phyloP scores from a whole-genome alignment of 257 asterid species.

The Primulina huaijiensis region DNA sequence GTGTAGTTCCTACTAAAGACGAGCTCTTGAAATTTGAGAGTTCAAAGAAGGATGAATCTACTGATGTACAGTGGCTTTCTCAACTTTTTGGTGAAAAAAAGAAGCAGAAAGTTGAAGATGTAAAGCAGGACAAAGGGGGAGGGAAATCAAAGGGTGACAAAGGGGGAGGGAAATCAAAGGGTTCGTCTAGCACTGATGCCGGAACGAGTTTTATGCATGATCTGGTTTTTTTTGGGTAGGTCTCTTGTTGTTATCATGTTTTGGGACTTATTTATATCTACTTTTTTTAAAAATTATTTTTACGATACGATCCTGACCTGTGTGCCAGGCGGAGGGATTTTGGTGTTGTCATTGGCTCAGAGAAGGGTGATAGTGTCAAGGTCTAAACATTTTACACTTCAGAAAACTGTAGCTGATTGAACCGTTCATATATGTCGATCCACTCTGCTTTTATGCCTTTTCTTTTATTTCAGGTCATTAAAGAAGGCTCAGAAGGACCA shows the following conservation, averaged over 20 bases:
- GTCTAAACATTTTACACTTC: constrained; percentile 34
- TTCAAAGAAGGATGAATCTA: constrained; percentile 54
- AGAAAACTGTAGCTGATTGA: neutral
- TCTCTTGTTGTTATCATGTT: constrained; percentile 19
- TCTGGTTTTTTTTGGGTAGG: constrained; percentile 87
- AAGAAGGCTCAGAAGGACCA: constrained; percentile 75
- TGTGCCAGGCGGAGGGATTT: constrained; percentile 79
- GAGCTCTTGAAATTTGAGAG: constrained; percentile 96
- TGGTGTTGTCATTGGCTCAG: constrained; percentile 81
- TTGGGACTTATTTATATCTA: constrained; percentile 15
- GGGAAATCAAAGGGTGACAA: constrained; percentile 66
- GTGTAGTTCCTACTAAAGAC: constrained; percentile 72
- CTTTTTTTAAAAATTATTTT: constrained; percentile 21
- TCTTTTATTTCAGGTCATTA: constrained; percentile 53
- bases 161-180: constrained; percentile 60
- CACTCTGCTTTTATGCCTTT: neutral
- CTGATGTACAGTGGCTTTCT: constrained; percentile 75
- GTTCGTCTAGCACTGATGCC: constrained; percentile 51
- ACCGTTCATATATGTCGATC: neutral
- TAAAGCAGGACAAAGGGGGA: constrained; percentile 41
- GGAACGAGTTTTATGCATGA: constrained; percentile 60
- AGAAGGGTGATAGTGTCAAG: constrained; percentile 78
- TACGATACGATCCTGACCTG: constrained; percentile 11
- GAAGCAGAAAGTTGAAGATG: constrained; percentile 40
- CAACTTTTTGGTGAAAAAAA: constrained; percentile 78